phyloP scores from a whole-genome alignment of 441 rosid genomes.

The Mallotus repandus region DNA sequence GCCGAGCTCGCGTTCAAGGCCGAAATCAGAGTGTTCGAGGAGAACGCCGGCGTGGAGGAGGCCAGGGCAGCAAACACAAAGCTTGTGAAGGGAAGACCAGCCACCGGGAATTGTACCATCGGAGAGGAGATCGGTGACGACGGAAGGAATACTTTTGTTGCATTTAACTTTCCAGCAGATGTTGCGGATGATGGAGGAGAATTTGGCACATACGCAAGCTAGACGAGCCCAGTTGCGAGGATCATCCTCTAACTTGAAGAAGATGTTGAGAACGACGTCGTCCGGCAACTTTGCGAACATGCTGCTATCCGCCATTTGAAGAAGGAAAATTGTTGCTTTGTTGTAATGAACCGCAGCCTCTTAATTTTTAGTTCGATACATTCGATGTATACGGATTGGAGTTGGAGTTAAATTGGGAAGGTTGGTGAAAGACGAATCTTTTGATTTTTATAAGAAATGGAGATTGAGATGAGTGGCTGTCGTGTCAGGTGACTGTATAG shows the following conservation, averaged over 20 bases:
- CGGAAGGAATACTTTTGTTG: conserved; percentile 47
- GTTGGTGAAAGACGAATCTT: too few species aligned
- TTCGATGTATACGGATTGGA: too few species aligned
- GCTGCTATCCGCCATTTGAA: conserved; percentile 40
- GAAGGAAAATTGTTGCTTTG: too few species aligned
- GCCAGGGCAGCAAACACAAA: conserved; percentile 91
- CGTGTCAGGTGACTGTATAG: too few species aligned
- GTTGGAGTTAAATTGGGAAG: too few species aligned
- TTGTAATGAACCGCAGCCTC: too few species aligned
- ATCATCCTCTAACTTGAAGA: conserved; percentile 83
- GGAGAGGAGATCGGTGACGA: conserved; percentile 65
- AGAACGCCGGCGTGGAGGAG: conserved; percentile 82
- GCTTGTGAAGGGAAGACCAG: conserved; percentile 80
- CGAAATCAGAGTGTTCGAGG: conserved; percentile 92
- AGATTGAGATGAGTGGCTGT: too few species aligned
- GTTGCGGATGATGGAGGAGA: conserved; percentile 63
- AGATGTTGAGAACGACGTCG: conserved; percentile 72
- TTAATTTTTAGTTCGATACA: too few species aligned
- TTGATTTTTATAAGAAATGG: too few species aligned
- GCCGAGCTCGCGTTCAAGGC: conserved; percentile 87
- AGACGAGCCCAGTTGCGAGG: conserved; percentile 85
- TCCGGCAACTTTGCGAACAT: conserved; percentile 60
- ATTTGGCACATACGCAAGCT: conserved; percentile 80
- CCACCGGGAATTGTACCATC: conserved; percentile 44
- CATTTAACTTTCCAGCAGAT: conserved; percentile 70